Evolutionary conservation across 1,284 basidiomycete genomes (phyloP).

Genomic region (Ceratobasidium theobromae): DNA sequence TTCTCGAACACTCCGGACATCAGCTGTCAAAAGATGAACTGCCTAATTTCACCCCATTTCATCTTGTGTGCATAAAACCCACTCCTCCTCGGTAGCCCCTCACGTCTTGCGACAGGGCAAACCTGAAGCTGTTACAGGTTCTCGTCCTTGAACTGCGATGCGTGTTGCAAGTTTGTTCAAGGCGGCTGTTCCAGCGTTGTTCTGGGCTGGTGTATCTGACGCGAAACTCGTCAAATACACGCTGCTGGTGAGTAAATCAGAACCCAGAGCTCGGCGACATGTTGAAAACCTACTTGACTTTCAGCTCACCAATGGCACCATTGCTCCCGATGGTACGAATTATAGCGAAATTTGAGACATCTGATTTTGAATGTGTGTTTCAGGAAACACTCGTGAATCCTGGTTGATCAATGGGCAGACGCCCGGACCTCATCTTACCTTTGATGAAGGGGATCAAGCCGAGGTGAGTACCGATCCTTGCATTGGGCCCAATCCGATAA

Average conservation of each 20-base stretch:
- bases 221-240: slow-evolving; percentile 17
- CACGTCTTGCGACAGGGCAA: no score
- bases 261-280: neutral
- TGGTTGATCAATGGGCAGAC: slow-evolving; percentile 24
- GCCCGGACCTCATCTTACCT: slow-evolving; percentile 27
- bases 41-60: no score
- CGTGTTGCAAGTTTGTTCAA: neutral
- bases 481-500: neutral
- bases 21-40: no score
- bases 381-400: neutral
- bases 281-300: neutral
- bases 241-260: neutral
- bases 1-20: no score
- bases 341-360: no score
- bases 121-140: no score
- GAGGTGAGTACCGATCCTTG: slow-evolving; percentile 9
- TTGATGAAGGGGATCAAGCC: slow-evolving; percentile 30
- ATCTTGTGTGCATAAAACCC: no score
- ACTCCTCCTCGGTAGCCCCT: no score
- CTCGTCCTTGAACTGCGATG: neutral
- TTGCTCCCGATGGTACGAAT: slow-evolving; percentile 5
- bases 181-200: neutral
- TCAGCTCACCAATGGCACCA: slow-evolving; percentile 7
- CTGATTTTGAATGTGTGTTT: neutral
- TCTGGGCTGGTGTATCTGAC: neutral